Evolutionary conservation across 1,284 basidiomycete species (phyloP), one percentile per base, ranked within the genome.

Genomic region (Cryptococcus jaspeensis): DNA sequence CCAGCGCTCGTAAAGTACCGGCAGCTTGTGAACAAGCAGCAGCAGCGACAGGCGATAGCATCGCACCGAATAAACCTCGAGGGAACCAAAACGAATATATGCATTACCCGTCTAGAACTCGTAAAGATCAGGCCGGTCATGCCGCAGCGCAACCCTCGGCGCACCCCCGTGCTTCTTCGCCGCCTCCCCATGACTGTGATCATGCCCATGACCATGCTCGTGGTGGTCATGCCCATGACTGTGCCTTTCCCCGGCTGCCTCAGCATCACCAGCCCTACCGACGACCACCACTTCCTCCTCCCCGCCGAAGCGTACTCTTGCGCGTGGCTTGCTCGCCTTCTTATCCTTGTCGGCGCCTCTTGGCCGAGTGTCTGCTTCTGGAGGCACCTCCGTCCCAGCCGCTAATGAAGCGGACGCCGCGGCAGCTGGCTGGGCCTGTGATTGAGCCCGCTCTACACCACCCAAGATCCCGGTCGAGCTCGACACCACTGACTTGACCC

Each of bases 71-170:
- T 32, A 32, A 4, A 32, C 28, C 28, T 5, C 5, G 28, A 32
- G 5, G 28, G 28, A 28, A 9, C 8, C n/a, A 25, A 5, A 41
- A 41, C 12, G 5, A 20, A n/a, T 15, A 51, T 23, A 51, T 51
- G 39, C 50, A 51, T 51, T 20, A 13, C 9, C 22, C 35, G 12
- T 44, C 48, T 56, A 81, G 55, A 81, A 80, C 55, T 81, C 79
- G 59, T 79, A 79, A 62, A 81, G 61, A 56, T 81, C 79, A 2
- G 77, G 77, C 55, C 75, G 67, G 62, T 78, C 75, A 60, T 79
- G 78, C 49, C 72, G 57, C 40, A 78, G 59, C 25, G 56, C 60
- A 18, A 67, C 59, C 23, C 63, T 59, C 12, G 53, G 59, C 22
- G 59, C 38, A 32, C 28, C 28, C 28, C 28, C 28, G 4, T 32